Evolutionary conservation across 1,284 basidiomycete genomes (phyloP).

Genomic region (Waitea zeae): DNA sequence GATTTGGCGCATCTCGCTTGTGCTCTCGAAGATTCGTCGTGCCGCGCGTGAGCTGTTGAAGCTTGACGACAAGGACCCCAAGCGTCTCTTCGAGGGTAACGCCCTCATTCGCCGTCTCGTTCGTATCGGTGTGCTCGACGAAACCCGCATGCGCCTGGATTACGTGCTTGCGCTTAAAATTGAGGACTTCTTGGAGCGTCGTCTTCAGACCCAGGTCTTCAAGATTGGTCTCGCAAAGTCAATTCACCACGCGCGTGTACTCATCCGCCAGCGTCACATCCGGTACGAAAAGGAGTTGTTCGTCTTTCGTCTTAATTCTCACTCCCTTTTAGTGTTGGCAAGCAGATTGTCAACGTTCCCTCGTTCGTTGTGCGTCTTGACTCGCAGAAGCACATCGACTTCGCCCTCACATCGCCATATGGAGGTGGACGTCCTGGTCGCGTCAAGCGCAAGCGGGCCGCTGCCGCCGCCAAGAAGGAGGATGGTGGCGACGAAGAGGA

Average conservation of each 20-base stretch:
- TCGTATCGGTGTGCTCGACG: slow-evolving; percentile 99
- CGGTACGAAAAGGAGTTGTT: slow-evolving; percentile 30
- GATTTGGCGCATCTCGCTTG: slow-evolving; percentile 98
- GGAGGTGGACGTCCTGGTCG: slow-evolving; percentile 95
- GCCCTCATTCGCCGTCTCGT: slow-evolving; percentile 98
- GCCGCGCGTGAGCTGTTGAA: slow-evolving; percentile 99
- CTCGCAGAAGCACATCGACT: slow-evolving; percentile 98
- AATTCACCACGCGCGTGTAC: slow-evolving; percentile 96
- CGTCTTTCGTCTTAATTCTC: slow-evolving; percentile 2
- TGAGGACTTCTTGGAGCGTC: slow-evolving; percentile 99
- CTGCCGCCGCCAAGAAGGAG: slow-evolving; percentile 83
- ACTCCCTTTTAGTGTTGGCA: slow-evolving; percentile 61
- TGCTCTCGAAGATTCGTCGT: slow-evolving; percentile 99
- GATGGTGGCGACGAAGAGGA: slow-evolving; percentile 84
- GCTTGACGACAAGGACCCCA: slow-evolving; percentile 99
- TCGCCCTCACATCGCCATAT: slow-evolving; percentile 93
- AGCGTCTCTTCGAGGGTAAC: slow-evolving; percentile 99
- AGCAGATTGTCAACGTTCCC: slow-evolving; percentile 98
- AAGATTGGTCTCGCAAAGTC: slow-evolving; percentile 96
- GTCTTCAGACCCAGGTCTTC: slow-evolving; percentile 99
- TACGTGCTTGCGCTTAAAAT: slow-evolving; percentile 99
- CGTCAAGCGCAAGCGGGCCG: slow-evolving; percentile 97
- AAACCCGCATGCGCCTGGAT: slow-evolving; percentile 98
- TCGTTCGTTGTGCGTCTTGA: slow-evolving; percentile 97
- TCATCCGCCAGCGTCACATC: slow-evolving; percentile 95